These are phyloP conservation scores for Hemileia vastatrix DNA, from an alignment of 1,284 basidiomycete genomes.

Conservation along the genomic window DNA sequence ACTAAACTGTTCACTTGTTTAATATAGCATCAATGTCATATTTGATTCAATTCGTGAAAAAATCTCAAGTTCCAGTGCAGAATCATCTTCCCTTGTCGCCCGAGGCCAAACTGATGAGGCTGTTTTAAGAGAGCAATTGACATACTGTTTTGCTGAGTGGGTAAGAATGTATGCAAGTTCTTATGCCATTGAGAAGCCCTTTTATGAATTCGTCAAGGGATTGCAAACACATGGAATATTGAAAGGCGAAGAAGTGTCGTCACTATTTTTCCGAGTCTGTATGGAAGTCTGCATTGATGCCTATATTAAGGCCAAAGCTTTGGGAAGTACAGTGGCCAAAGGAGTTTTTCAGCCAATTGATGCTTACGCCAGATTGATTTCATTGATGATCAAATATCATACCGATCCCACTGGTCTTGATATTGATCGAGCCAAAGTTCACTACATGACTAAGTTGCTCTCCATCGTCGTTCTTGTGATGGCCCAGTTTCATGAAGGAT, in stretches of 20 bases:
- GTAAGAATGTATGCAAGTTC: conserved; percentile 87
- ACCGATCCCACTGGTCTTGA: conserved; percentile 76
- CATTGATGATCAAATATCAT: conserved; percentile 99
- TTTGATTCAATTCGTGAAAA: too few species aligned
- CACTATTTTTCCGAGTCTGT: conserved; percentile 96
- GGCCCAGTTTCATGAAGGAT: conserved; percentile 89
- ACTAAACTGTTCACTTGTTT: neutral
- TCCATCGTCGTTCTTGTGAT: conserved; percentile 94
- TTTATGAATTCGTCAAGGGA: conserved; percentile 94
- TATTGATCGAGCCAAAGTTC: conserved; percentile 86
- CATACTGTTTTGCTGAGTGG: conserved; percentile 66
- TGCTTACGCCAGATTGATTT: conserved; percentile 86
- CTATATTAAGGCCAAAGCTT: conserved; percentile 74
- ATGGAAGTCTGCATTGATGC: conserved; percentile 87
- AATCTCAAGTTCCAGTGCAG: too few species aligned
- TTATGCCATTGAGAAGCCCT: conserved; percentile 79
- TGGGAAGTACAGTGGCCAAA: conserved; percentile 64
- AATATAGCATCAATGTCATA: too few species aligned
- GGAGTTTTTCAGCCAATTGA: conserved; percentile 77
- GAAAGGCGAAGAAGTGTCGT: conserved; percentile 90
- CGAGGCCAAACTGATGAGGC: conserved; percentile 14
- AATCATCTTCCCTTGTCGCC: too few species aligned
- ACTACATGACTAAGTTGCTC: conserved; percentile 94
- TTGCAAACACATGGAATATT: conserved; percentile 92
- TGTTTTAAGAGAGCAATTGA: conserved; percentile 50